Evolutionary conservation across 2,329 filamentous ascomycete species (phyloP), one percentile per base, ranked within the genome.

Genomic region (Aspergillus luchuensis): DNA sequence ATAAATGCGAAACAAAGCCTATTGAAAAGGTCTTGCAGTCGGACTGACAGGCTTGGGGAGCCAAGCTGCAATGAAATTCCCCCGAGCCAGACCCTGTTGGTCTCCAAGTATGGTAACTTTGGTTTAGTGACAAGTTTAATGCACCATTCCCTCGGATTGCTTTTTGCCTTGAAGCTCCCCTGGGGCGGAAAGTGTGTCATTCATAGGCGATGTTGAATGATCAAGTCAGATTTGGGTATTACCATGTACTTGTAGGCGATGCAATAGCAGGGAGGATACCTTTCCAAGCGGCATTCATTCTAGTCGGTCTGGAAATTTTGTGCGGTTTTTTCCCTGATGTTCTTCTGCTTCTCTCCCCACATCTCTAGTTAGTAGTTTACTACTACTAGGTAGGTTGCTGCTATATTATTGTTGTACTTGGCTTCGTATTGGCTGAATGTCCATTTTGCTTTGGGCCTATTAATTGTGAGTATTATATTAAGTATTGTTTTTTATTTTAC

Each of bases 81-180:
- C 47, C 39, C 56, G 61, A 63, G 56, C 63, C 61, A 58, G 56
- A 63, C 55, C 59, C 59, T 55, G 25, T 50, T 33, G 55, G 51
- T 54, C 57, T 57, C 62, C 59, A 60, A 63, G 56, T 66, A 56
- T 64, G 63, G 65, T 66, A 66, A 62, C 49, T 66, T 58, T 62
- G 57, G 39, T 51, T 57, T 60, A 66, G 60, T 55, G 61, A 59
- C 60, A 59, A 56, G 57, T 63, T 60, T 49, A 57, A 55, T 55
- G 41, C 52, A 57, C 51, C 30, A 43, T 36, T 57, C 21, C 47
- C 51, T 55, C 54, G 48, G 51, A 41, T 52, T 21, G 33, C 50
- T 33, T 33, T 21, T 21, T 8, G 33, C 36, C 3, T 30, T 28
- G 43, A 55, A 56, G 53, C 36, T 53, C 19, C 25, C 33, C 23